Evolutionary conservation across 2,329 filamentous ascomycete genomes (phyloP).

Genomic region (Tolypocladium sp.): DNA sequence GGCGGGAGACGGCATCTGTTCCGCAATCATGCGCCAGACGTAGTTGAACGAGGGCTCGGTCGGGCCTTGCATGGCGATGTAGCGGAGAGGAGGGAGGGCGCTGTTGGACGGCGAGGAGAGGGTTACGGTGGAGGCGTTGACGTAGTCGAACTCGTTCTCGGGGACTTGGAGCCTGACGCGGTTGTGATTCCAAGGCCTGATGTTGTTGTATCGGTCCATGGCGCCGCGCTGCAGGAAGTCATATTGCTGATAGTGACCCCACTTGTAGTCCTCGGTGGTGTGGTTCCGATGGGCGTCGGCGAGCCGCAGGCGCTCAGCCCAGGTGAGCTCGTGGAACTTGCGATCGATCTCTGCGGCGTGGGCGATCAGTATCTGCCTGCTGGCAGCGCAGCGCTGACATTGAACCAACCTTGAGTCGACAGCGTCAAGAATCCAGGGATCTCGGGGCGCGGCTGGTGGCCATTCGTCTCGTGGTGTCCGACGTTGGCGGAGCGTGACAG

Average conservation of each 20-base stretch:
- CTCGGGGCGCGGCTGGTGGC: constrained; percentile 11
- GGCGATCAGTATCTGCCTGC: constrained; percentile 3
- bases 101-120: constrained; percentile 36
- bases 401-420: constrained; percentile 24
- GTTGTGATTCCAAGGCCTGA: constrained; percentile 83
- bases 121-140: constrained; percentile 69
- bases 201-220: constrained; percentile 80
- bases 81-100: constrained; percentile 39
- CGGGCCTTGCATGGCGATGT: constrained; percentile 92
- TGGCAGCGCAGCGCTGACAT: background rate
- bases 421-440: constrained; percentile 30
- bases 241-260: constrained; percentile 24
- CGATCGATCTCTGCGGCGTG: constrained; percentile 31
- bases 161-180: constrained; percentile 74
- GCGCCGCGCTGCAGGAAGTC: constrained; percentile 17
- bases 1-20: constrained; percentile 61
- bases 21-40: constrained; percentile 92
- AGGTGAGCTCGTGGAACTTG: constrained; percentile 44
- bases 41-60: constrained; percentile 67
- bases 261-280: constrained; percentile 18
- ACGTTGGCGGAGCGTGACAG: constrained; percentile 10
- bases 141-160: constrained; percentile 64
- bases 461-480: constrained; percentile 2
- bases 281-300: constrained; percentile 29
- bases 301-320: constrained; percentile 42